Evolutionary conservation across 495 filamentous ascomycete genomes (phyloP).

Genomic region (Thozetella sp.): DNA sequence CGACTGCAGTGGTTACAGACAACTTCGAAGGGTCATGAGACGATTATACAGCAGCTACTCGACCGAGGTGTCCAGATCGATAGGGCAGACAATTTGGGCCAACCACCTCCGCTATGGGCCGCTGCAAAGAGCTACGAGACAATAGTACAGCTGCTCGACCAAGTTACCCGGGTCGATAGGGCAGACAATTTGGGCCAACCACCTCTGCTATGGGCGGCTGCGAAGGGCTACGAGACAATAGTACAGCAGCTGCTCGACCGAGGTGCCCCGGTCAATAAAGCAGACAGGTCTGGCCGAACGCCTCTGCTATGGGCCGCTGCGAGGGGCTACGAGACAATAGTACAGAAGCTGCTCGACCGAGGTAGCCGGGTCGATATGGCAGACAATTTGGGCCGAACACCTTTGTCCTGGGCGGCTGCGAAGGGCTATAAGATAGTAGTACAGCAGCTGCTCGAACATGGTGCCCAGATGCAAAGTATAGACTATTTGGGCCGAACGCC

Average conservation of each 20-base stretch:
- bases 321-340: not conserved
- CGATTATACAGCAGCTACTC: not conserved
- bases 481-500: not conserved
- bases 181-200: not conserved
- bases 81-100: not conserved
- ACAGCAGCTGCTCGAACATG: not conserved
- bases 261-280: not conserved
- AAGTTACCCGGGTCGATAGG: not conserved
- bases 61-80: not conserved
- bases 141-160: not conserved
- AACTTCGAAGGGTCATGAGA: not conserved
- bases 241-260: not conserved
- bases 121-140: not conserved
- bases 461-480: not conserved
- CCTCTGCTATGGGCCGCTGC: not conserved
- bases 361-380: not conserved
- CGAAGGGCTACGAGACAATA: not conserved
- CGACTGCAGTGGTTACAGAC: too few species aligned
- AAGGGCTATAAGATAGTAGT: not conserved
- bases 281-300: not conserved
- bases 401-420: not conserved
- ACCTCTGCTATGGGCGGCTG: not conserved
- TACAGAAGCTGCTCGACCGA: not conserved
- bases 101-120: not conserved
- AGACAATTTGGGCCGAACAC: not conserved